Conservation (phyloP, 495 filamentous ascomycete genomes). For the Hypoxylon fuscum region DNA sequence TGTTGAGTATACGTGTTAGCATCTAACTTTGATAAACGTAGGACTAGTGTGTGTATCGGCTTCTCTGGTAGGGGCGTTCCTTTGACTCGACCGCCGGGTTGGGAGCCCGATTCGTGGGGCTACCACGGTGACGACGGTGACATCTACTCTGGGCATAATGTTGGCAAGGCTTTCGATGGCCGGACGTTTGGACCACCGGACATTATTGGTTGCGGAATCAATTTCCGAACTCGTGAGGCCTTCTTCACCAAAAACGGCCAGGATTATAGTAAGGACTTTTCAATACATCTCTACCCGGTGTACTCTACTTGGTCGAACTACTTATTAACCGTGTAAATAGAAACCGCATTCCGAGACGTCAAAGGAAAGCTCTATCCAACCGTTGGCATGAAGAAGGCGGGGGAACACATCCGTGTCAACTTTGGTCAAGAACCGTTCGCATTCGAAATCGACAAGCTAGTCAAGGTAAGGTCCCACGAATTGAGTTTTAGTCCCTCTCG, state of each 20-base stretch:
- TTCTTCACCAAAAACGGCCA: conserved; percentile 97
- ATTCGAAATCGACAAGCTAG: conserved; percentile 90
- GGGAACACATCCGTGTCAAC: conserved; percentile 85
- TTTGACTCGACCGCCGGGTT: conserved; percentile 86
- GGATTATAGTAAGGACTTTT: conserved; percentile 69
- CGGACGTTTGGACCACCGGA: conserved; percentile 75
- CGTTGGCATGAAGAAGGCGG: conserved; percentile 91
- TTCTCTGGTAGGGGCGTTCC: conserved; percentile 80
- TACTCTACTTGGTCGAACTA: not conserved
- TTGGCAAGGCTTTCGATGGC: conserved; percentile 76
- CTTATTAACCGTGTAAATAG: conserved; percentile 52
- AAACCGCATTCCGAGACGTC: conserved; percentile 81
- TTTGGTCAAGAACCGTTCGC: conserved; percentile 91
- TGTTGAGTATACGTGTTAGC: conserved; percentile 12
- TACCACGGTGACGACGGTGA: conserved; percentile 98
- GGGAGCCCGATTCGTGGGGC: conserved; percentile 96
- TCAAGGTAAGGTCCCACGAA: conserved; percentile 66
- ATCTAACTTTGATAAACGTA: conserved; percentile 38
- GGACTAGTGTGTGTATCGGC: conserved; percentile 85
- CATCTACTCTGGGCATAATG: conserved; percentile 76
- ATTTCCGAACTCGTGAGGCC: conserved; percentile 85
- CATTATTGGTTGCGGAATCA: conserved; percentile 90
- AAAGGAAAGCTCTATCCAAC: conserved; percentile 80
- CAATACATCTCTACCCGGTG: not conserved
- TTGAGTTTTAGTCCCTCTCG: not conserved